Evolutionary conservation across 768 basidiomycete species (phyloP).

Genomic region (Sarcodon aspratus): DNA sequence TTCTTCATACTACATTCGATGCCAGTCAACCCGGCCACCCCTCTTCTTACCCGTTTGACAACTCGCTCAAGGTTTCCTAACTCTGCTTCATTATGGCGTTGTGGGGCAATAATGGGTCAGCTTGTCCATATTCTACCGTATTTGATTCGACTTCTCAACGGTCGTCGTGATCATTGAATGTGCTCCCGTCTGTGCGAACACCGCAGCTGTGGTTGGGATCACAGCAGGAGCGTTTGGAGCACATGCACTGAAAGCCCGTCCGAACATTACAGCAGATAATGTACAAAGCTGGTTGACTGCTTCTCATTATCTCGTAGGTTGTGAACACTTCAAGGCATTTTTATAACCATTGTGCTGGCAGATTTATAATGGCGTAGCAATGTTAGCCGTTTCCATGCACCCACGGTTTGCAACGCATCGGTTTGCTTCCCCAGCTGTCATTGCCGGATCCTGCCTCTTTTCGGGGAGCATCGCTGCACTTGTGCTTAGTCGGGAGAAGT

Average conservation of each 20-base stretch:
- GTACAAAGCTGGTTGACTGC: conserved; percentile 55
- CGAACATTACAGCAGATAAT: conserved; percentile 36
- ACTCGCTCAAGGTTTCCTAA: not conserved
- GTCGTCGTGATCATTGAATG: not conserved
- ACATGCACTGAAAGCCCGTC: conserved; percentile 41
- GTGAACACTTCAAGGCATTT: not conserved
- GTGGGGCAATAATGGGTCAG: conserved; percentile 15
- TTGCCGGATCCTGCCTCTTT: conserved; percentile 44
- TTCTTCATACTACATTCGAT: not conserved
- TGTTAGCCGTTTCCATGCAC: conserved; percentile 53
- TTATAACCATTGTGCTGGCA: conserved; percentile 13
- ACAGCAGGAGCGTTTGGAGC: conserved; percentile 58
- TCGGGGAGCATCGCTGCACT: conserved; percentile 52
- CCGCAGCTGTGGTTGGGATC: conserved; percentile 37
- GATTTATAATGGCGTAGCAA: conserved; percentile 60
- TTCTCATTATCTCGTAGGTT: conserved; percentile 47
- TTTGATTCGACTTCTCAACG: not conserved
- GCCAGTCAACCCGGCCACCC: conserved; percentile 11
- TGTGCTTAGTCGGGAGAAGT: conserved; percentile 25
- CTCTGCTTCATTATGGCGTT: conserved; percentile 14
- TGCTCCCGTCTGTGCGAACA: not conserved
- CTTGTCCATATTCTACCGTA: conserved; percentile 2
- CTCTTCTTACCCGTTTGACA: conserved; percentile 11
- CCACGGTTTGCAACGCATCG: conserved; percentile 44
- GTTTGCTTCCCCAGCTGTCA: conserved; percentile 61